These are phyloP conservation scores for Platanthera guangdongensis DNA, from an alignment of 106 monocot genomes.

Conservation along the genomic window DNA sequence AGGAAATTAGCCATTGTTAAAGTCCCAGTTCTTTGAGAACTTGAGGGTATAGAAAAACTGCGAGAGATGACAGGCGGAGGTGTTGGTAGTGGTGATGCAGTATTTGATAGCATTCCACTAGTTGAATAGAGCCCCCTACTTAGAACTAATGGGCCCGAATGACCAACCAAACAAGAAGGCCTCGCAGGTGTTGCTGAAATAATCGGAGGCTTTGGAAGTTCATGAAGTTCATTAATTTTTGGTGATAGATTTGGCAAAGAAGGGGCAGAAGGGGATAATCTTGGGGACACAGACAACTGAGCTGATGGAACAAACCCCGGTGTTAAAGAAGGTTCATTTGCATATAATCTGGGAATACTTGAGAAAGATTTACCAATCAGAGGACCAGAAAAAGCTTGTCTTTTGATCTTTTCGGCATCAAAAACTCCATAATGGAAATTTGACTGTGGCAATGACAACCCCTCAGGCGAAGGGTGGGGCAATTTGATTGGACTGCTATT, in stretches of 20 bases:
- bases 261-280: slow-evolving; percentile 18
- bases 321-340: slow-evolving; percentile 4
- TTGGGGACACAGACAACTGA: slow-evolving; percentile 23
- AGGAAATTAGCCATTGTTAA: slow-evolving; percentile 9
- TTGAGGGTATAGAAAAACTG: slow-evolving; percentile 60
- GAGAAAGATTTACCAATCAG: slow-evolving; percentile 34
- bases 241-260: slow-evolving; percentile 32
- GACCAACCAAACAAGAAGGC: slow-evolving; percentile 29
- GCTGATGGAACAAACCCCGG: slow-evolving; percentile 3
- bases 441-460: slow-evolving; percentile 16
- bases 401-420: slow-evolving; percentile 52
- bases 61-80: slow-evolving; percentile 36
- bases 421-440: slow-evolving; percentile 12
- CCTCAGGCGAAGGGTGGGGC: slow-evolving; percentile 25
- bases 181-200: slow-evolving; percentile 10
- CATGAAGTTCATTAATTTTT: slow-evolving; percentile 54
- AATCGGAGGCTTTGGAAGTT: slow-evolving; percentile 55
- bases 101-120: slow-evolving; percentile 12
- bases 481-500: slow-evolving; percentile 28
- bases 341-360: slow-evolving; percentile 21
- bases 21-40: slow-evolving; percentile 30
- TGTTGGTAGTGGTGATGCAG: slow-evolving; percentile 37
- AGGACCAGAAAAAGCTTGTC: slow-evolving; percentile 59
- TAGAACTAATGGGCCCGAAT: slow-evolving; percentile 46
- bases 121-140: slow-evolving; percentile 12